Evolutionary conservation across 371 early-diverging fungal genomes (phyloP).

Genomic region (Nematocida sp.): DNA sequence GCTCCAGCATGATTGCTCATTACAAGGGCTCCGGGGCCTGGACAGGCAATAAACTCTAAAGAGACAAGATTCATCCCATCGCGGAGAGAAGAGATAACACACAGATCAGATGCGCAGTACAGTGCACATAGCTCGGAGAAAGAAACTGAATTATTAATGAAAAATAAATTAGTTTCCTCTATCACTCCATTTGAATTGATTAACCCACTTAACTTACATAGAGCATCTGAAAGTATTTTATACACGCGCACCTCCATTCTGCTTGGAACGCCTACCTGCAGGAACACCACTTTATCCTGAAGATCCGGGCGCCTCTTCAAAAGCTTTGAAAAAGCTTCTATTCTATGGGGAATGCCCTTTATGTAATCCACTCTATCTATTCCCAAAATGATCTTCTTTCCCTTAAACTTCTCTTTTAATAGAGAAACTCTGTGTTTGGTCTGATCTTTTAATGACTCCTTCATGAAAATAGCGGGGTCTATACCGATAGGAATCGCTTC

Average conservation of each 20-base stretch:
- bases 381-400: constrained; percentile 84
- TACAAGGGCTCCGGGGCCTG: constrained; percentile 82
- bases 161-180: constrained; percentile 91
- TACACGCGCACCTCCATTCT: constrained; percentile 89
- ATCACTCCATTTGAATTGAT: constrained; percentile 91
- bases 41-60: constrained; percentile 88
- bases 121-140: constrained; percentile 89
- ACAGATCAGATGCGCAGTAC: constrained; percentile 86
- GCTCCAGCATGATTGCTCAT: constrained; percentile 97
- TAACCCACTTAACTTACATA: constrained; percentile 86
- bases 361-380: constrained; percentile 98
- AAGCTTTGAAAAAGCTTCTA: constrained; percentile 87
- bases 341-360: constrained; percentile 97
- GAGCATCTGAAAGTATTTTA: constrained; percentile 76
- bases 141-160: constrained; percentile 84
- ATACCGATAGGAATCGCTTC: constrained; percentile 94
- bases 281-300: constrained; percentile 76
- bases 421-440: constrained; percentile 71
- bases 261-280: constrained; percentile 94
- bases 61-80: constrained; percentile 99
- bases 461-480: constrained; percentile 81
- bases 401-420: constrained; percentile 77
- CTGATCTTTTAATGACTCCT: constrained; percentile 69
- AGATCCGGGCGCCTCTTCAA: constrained; percentile 81
- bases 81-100: constrained; percentile 87